Base-by-base conservation (phyloP, 1,284 basidiomycete genomes). In the Moesziomyces globuligerus region DNA sequence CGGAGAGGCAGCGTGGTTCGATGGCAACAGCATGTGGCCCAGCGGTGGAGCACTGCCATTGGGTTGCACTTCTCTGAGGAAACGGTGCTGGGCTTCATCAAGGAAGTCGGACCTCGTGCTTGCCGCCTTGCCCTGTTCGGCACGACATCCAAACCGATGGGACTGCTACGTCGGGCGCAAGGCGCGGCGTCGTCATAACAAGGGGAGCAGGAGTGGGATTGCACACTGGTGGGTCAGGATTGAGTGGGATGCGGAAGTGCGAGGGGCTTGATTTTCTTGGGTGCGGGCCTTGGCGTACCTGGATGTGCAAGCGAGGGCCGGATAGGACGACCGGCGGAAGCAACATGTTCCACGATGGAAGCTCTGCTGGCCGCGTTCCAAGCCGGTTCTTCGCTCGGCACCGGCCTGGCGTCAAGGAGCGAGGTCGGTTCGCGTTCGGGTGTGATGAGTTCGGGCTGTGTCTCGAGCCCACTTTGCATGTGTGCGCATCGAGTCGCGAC, bases 281-380 rank as follows among this genome's bases (percentile, higher is more conserved):
- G 48, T 47, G 17, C 52, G 52, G 43, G 23, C 32, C 59, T 62
- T 55, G 59, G 59, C 52, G 38, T 54, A 40, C 37, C n/a, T 26
- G 41, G 38, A 10, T 40, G 58, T 23, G 32, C 28, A 36, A 46
- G 52, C 39, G 26, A 51, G 38, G 10, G 36, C 17, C 11, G 34
- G 36, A 29, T 11, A 39, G 7, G 20, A 21, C 7, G 42, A 21
- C 36, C 46, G 54, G 47, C 54, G 40, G 54, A 7, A 48, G 21
- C 20, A 20, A 47, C n/a, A 43, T 36, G 24, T 55, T 43, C 29
- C 25, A 51, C 46, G 18, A 18, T 26, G 29, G 40, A 48, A 48
- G 15, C 47, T 17, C 17, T 34, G 32, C 32, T 34, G 32, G 32
- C 15, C 17, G 17, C 17, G 32, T 34, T 17, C 32, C 32, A 17